Conservation (phyloP, 1,284 basidiomycete genomes). For the Phellopilus nigrolimitatus region DNA sequence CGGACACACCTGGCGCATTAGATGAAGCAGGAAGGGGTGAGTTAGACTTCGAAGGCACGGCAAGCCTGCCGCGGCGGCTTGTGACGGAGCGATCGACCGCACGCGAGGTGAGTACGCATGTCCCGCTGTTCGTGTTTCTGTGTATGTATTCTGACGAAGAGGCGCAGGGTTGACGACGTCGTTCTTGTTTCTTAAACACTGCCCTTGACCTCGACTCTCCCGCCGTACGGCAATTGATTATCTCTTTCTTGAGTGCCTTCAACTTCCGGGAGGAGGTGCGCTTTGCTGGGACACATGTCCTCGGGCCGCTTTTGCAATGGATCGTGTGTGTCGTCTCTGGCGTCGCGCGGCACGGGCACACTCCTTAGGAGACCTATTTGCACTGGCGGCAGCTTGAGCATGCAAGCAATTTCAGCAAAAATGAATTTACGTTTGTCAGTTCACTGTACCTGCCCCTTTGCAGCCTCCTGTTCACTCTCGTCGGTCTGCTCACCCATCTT, state of each 20-base stretch:
- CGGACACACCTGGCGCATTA: too few species aligned
- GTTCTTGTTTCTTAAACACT: conserved; percentile 81
- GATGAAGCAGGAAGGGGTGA: too few species aligned
- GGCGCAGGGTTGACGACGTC: conserved; percentile 76
- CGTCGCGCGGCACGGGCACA: conserved; percentile 62
- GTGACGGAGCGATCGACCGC: too few species aligned
- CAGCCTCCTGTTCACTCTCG: conserved; percentile 60
- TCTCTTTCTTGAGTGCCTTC: conserved; percentile 60
- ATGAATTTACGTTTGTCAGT: too few species aligned
- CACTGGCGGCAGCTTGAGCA: conserved; percentile 49
- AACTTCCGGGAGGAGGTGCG: conserved; percentile 55
- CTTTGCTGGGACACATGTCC: conserved; percentile 79
- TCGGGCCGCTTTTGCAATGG: conserved; percentile 88
- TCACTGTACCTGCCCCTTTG: too few species aligned
- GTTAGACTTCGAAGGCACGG: too few species aligned
- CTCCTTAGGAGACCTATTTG: conserved; percentile 76
- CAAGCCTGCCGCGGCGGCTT: too few species aligned
- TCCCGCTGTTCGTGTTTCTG: neutral
- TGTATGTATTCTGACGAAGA: neutral
- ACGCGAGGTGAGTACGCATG: too few species aligned
- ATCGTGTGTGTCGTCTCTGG: too few species aligned
- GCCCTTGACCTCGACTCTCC: conserved; percentile 86
- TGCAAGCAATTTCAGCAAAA: too few species aligned
- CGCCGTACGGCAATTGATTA: conserved; percentile 75
- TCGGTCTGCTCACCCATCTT: conserved; percentile 57